These are phyloP conservation scores for Mikania micrantha DNA, from an alignment of 129 eudicot genomes.

Conservation along the genomic window DNA sequence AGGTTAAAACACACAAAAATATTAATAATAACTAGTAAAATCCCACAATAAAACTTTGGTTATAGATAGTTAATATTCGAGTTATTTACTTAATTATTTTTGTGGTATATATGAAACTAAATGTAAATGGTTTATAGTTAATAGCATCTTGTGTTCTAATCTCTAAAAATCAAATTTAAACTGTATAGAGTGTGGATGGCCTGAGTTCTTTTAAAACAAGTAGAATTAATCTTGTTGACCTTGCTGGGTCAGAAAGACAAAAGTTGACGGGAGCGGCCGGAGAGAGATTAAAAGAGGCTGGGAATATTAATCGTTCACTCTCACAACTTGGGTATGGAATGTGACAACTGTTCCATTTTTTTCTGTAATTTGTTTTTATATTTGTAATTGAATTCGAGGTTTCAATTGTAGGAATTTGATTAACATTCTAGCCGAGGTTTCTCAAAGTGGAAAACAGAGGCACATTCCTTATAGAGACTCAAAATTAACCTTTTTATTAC, in stretches of 20 bases:
- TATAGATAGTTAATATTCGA: background rate
- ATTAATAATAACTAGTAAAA: too few relatives aligned
- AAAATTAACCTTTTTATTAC: conserved; percentile 83
- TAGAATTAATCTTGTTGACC: conserved; percentile 92
- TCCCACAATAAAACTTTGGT: conserved; percentile 10
- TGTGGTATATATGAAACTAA: conserved; percentile 5
- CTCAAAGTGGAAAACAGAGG: conserved; percentile 95
- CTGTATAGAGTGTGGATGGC: conserved; percentile 67
- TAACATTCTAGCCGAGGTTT: conserved; percentile 87
- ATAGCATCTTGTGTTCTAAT: background rate
- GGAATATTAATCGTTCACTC: conserved; percentile 95
- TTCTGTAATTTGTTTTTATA: background rate
- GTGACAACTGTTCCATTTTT: background rate
- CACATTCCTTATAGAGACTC: conserved; percentile 98
- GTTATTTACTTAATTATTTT: background rate
- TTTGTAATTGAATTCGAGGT: background rate
- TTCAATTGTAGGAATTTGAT: conserved; percentile 62
- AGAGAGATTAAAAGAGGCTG: conserved; percentile 96
- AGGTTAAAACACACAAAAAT: too few relatives aligned
- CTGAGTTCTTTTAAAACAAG: conserved; percentile 77
- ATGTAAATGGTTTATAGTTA: background rate
- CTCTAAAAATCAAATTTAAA: conserved; percentile 2
- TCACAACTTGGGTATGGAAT: conserved; percentile 89
- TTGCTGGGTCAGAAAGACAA: conserved; percentile 98
- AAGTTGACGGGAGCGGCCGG: conserved; percentile 98